Base-by-base conservation (phyloP, 768 basidiomycete genomes). In the Kwoniella botswanensis region DNA sequence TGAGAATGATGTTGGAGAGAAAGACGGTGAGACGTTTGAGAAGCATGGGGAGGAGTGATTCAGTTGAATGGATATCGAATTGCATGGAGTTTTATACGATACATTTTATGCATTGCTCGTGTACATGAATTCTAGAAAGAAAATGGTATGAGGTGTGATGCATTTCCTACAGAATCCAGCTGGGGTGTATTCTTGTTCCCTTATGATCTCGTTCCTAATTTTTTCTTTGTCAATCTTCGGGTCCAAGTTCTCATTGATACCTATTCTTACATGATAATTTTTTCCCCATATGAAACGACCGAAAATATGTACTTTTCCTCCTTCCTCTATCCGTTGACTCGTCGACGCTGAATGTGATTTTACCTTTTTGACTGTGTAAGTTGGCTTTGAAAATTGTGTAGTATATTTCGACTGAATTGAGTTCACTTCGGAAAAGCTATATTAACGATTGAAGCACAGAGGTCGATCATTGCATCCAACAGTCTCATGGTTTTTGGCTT, bases 11-110 rank as follows among this genome's bases (percentile, higher is more conserved):
- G 70, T 71, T 10, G 70, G 64, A 18, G 70, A 71, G 35, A 63
- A 55, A 26, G 70, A 71, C 22, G 70, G 70, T 52, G 70, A 71
- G 65, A 71, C 70, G 4, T 57, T 66, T 22, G 68, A 65, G 13
- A 44, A 53, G 26, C 46, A 63, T 61, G 61, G 24, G 21, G 35
- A 69, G 42, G 43, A 63, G 58, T 35, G 11, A 21, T 26, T 10
- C 26, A 52, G 57, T 17, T 17, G 21, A 43, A 22, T 54, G 44
- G 46, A 65, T 4, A 24, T 43, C 13, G 43, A n/a, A 67, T 46
- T 41, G 50, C 63, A 55, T 65, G 1, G 29, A 0, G 12, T 0
- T 1, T 64, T 5, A 11, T 11, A 9, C 44, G 2, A 10, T 18
- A 55, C 24, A 50, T 10, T 26, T 0, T 2, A 59, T 59, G 54